Evolutionary conservation across 805 yeast genomes (phyloP), one percentile per base, ranked within the genome.

Genomic region (Cyberlindnera japonica): DNA sequence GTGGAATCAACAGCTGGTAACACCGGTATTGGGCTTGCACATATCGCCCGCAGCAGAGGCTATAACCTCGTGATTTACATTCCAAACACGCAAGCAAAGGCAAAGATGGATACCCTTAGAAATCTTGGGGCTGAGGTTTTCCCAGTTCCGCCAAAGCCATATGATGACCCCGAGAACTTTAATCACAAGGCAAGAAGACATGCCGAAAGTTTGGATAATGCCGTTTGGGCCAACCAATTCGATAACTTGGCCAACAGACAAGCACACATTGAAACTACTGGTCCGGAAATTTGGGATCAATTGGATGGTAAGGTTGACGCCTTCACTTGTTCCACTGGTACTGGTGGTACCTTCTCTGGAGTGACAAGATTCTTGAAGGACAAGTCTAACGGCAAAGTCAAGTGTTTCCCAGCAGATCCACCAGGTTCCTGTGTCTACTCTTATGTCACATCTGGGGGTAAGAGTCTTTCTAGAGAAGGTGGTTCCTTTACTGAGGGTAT

Each of bases 1-100:
- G 90, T 88, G 14, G 96, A 88, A 63, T 95, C 95, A 7, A 87
- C 96, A 11, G 96, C 96, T 3, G 96, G 96, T 23, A 88, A 88
- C 65, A 88, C 96, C n/a, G 96, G 96, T 14, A 88, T 88, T 51
- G 96, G 96, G 1, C 67, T 88, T 41, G 96, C 95, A 6, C 82
- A 77, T 50, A 77, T 81, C 33, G 85, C 95, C 58, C 70, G 95
- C 25, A 75, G 90, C 35, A 77, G 81, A 51, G 95, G 95, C 22
- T 88, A 88, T 69, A 76, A 82, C 41, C 79, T 93, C 60, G 79
- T 88, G 36, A 83, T 88, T 43, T 88, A 86, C 68, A 87, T 88
- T 89, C 96, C 96, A 43, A 78, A 88, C 62, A 86, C 95, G 2
- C 95, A 87, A 62, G 77, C 93, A 6, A 84, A 83, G 49, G 72